These are phyloP conservation scores for Trichoderma sp. DNA, from an alignment of 2,329 filamentous ascomycete species.

Conservation along the genomic window DNA sequence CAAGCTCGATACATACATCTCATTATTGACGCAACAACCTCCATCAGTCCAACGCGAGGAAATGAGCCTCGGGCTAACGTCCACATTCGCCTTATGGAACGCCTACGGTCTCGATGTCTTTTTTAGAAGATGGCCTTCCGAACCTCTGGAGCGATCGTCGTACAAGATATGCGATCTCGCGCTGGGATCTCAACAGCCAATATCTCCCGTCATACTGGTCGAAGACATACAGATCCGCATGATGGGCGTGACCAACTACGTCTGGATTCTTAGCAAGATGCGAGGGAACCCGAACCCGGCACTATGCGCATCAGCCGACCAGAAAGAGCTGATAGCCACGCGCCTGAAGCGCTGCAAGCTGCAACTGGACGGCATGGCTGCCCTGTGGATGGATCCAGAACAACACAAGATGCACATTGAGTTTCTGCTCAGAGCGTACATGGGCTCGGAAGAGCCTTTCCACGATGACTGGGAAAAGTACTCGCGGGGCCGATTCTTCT, in stretches of 20 bases:
- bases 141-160: constrained; percentile 40
- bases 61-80: constrained; percentile 42
- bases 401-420: constrained; percentile 30
- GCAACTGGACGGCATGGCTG: constrained; percentile 31
- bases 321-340: constrained; percentile 17
- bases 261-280: constrained; percentile 40
- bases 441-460: constrained; percentile 36
- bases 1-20: constrained; percentile 47
- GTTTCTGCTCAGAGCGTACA: constrained; percentile 37
- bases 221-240: constrained; percentile 44
- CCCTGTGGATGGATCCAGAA: constrained; percentile 30
- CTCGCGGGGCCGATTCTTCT: constrained; percentile 38
- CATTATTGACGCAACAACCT: constrained; percentile 40
- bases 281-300: constrained; percentile 33
- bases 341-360: constrained; percentile 31
- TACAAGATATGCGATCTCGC: constrained; percentile 40
- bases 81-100: constrained; percentile 45
- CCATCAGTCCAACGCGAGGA: constrained; percentile 43
- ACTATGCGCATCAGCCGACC: constrained; percentile 9
- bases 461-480: constrained; percentile 33
- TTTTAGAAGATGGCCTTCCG: constrained; percentile 40
- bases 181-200: constrained; percentile 36
- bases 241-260: constrained; percentile 38
- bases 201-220: constrained; percentile 37
- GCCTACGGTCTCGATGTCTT: constrained; percentile 44